Conservation (phyloP, 768 basidiomycete genomes). For the Boletus huronensis region DNA sequence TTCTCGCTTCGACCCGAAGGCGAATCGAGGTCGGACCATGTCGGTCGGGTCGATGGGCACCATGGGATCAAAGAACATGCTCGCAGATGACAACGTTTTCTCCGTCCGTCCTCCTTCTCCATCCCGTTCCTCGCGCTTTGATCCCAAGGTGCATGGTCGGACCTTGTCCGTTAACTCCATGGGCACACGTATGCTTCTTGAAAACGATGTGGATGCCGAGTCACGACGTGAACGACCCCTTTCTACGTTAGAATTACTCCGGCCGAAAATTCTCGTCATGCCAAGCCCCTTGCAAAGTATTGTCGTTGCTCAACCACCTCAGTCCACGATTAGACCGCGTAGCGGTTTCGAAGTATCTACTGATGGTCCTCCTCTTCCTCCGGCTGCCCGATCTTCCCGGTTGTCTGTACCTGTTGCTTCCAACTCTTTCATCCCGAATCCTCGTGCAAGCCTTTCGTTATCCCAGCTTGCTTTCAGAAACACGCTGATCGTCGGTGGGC, state of each 20-base stretch:
- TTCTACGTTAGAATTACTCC: constrained; percentile 74
- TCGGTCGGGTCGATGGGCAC: constrained; percentile 49
- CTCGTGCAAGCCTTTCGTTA: constrained; percentile 64
- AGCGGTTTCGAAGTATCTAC: constrained; percentile 62
- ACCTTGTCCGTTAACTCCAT: constrained; percentile 63
- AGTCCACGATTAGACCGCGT: constrained; percentile 34
- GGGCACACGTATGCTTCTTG: constrained; percentile 60
- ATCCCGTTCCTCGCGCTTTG: constrained; percentile 66
- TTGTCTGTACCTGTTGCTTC: constrained; percentile 44
- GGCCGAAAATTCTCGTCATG: constrained; percentile 94
- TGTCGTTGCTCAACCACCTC: constrained; percentile 32
- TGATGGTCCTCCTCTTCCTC: constrained; percentile 70
- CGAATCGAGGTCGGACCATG: constrained; percentile 34
- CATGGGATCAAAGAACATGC: constrained; percentile 29
- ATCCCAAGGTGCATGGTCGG: constrained; percentile 71
- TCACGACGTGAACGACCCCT: constrained; percentile 51
- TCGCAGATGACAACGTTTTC: constrained; percentile 59
- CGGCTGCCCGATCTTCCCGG: constrained; percentile 61
- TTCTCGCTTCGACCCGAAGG: constrained; percentile 45
- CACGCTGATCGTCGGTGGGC: constrained; percentile 67
- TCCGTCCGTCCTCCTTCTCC: constrained; percentile 61
- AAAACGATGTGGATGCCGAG: constrained; percentile 44
- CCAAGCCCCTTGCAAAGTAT: constrained; percentile 75
- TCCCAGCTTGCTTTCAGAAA: constrained; percentile 88
- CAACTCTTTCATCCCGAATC: constrained; percentile 75